Base-by-base conservation (phyloP, 2,329 filamentous ascomycete genomes). In the Apiospora malaysiana region DNA sequence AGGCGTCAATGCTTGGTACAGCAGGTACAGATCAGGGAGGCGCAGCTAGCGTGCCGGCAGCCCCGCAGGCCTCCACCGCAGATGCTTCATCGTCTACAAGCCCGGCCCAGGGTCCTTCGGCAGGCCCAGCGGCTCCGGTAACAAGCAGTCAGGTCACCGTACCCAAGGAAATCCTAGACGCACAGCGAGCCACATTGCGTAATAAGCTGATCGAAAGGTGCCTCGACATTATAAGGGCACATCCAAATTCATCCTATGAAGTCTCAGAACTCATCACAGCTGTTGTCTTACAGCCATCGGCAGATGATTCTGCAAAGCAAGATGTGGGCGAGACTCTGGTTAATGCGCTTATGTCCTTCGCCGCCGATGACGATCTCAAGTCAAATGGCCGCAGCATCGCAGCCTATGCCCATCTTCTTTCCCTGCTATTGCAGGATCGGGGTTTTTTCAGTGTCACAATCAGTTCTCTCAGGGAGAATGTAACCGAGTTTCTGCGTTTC, bases 401-500 rank as follows among this genome's bases (percentile, higher is more conserved):
- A 25, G 94, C 96, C 1, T 97, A 97, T 82, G 94, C 96, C 23
- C 95, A 99, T 81, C 87, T 99, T 18, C 85, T 99, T 14, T 96
- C 94, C 4, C 84, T 99, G 47, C 90, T 98, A 69, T 87, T 98
- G 23, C 94, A 97, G 77, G 92, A 97, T 71, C 90, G 90, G 70
- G 78, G 87, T 45, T 98, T 98, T 80, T 97, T 97, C 79, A 87
- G 89, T 68, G 90, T 91, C 68, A 94, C 93, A 23, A 82, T 95
- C 23, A 89, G 91, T 40, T 91, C 91, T 47, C 83, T 99, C 32
- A 92, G 92, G 78, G 91, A 93, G 23, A 94, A 92, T 77, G 92
- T 98, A 51, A 85, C 86, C 12, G 91, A 91, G 47, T 90, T 98
- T 73, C 86, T 97, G 40, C 87, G 85, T 2, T 98, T 98, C 80